Evolutionary conservation across 108 stramenopile genomes (phyloP), one percentile per base, ranked within the genome.

Genomic region (Nitzschia inconspicua): DNA sequence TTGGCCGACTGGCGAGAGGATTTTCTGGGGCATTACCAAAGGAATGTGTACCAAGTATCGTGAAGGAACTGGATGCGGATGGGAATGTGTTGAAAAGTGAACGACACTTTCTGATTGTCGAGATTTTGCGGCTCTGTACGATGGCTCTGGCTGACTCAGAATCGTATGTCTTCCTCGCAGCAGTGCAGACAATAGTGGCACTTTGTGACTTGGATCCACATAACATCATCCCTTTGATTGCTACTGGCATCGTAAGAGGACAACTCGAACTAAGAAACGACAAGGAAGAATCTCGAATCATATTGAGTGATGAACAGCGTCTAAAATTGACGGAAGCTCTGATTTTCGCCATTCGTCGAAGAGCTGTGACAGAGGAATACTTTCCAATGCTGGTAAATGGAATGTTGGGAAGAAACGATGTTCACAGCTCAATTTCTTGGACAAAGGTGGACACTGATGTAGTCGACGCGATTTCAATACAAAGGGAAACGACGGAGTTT

Each of bases 121-220:
- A 65, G 20, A 29, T 75, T 24, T 63, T 83, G 0, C 26, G 68
- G 30, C 30, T 89, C 22, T 82, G 72, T 8, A 57, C 88, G 37
- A 39, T 36, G 19, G 76, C 88, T 32, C 73, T 93, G 31, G 57
- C 66, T 4, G 92, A 93, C 65, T 18, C 68, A 14, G 92, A 93
- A 76, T 93, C 92, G 28, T 93, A 89, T 57, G 92, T 93, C 25
- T 93, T 83, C 39, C 74, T 93, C 20, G 92, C 92, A 31, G 83
- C 86, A 3, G 82, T 93, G 44, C 88, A 93, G 53, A 83, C 88
- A 25, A 53, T 93, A 43, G 88, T 84, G 27, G 69, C 78, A 11
- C 65, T 88, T 9, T 78, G 84, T 23, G 88, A 89, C 61, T 57
- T 76, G 10, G 52, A 51, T 31, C 84, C 86, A 27, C 42, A 25